Evolutionary conservation across 805 yeast genomes (phyloP).

Genomic region (Starmerella stigmatis): DNA sequence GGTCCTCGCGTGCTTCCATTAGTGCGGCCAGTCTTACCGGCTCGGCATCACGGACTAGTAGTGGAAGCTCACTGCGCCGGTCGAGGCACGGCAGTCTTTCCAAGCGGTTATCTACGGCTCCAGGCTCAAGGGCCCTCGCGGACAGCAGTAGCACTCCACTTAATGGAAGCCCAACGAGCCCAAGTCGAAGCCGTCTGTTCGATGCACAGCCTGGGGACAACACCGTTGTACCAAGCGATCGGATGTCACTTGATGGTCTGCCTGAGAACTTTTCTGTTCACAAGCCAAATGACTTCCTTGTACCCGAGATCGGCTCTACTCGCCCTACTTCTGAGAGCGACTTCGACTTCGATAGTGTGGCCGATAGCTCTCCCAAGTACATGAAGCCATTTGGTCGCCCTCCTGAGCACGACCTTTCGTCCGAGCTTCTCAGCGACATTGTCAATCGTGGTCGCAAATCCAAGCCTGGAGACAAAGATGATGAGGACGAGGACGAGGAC

Average conservation of each 20-base stretch:
- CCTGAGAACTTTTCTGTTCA: background rate
- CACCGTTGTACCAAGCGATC: too few relatives aligned
- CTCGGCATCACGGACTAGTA: background rate
- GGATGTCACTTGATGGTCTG: background rate
- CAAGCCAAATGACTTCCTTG: background rate
- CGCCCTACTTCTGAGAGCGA: background rate
- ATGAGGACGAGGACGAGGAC: slow-evolving; percentile 1
- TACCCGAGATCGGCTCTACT: background rate
- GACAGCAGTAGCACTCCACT: background rate
- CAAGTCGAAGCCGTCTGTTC: background rate
- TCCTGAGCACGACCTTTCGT: slow-evolving; percentile 9
- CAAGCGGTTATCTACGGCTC: background rate
- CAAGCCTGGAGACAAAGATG: background rate
- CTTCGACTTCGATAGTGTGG: background rate
- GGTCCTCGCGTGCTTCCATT: background rate
- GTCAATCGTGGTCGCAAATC: slow-evolving; percentile 3
- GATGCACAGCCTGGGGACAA: too few relatives aligned
- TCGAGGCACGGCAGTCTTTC: slow-evolving; percentile 1
- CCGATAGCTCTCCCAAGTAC: background rate
- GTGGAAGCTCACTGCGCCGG: background rate
- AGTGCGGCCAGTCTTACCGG: background rate
- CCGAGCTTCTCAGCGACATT: slow-evolving; percentile 16
- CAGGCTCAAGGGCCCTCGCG: background rate
- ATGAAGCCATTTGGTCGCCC: slow-evolving; percentile 1
- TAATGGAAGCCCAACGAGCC: background rate